Evolutionary conservation across 176 grass and related monocot species (phyloP), one percentile per base, ranked within the genome.

Genomic region (Phoenix dactylifera): DNA sequence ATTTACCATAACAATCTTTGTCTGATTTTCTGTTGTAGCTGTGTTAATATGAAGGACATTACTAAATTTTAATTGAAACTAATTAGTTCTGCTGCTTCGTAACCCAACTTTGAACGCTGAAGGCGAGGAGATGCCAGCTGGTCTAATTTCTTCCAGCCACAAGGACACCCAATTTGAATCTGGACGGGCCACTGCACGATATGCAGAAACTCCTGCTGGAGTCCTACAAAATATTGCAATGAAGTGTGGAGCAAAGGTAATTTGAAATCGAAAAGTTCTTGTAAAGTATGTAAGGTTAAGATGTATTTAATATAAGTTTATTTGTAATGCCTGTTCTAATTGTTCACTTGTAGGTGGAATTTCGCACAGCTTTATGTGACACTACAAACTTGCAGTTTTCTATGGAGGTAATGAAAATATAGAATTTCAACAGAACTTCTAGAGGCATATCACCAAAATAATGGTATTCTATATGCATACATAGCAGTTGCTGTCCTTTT

Each of bases 161-260:
- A 83, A 35, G 66, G 74, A 48, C 32, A 26, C 7, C 22, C 68
- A 79, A 52, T 69, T 69, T 65, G 85, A 83, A 56, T 15, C 67
- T 44, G 76, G 54, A 56, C 54, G 63, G 24, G 59, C 70, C 44
- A 74, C 72, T 59, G 55, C 58, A 65, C 72, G 35, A 48, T 56
- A 61, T n/a, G 52, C 62, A 62, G 82, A 80, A 20, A 75, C 66
- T 52, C 74, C 60, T 65, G 79, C 53, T 32, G 55, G 62, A 64
- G 85, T 79, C 30, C 62, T 95, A 26, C 72, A 86, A 51, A 74
- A 75, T 49, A 95, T 95, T 55, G 85, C 89, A 18, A 70, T 65
- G 5, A 86, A 78, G 66, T 95, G 89, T 83, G 85, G 85, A 78
- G 80, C 71, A 69, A 95, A 89, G 86, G 90, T 95, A 72, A 22